Evolutionary conservation across 1,284 basidiomycete genomes (phyloP).

Genomic region (Cutaneotrichosporon sp.): DNA sequence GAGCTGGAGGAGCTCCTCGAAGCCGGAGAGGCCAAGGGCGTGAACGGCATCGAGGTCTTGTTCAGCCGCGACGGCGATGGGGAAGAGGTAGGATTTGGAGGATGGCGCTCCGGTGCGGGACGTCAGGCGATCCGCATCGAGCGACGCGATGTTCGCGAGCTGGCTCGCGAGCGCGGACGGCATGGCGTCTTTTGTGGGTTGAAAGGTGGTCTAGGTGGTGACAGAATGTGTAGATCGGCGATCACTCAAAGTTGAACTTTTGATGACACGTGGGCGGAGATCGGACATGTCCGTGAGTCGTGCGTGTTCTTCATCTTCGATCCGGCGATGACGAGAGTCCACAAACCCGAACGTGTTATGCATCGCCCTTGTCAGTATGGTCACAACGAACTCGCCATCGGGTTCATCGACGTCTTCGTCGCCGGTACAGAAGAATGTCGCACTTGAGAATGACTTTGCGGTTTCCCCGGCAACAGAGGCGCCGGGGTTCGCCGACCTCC

Average conservation of each 20-base stretch:
- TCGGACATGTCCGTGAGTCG: slow-evolving; percentile 9
- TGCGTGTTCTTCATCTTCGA: neutral
- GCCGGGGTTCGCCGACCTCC: slow-evolving; percentile 39
- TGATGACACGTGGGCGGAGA: slow-evolving; percentile 23
- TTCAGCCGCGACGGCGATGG: slow-evolving; percentile 70
- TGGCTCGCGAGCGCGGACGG: slow-evolving; percentile 78
- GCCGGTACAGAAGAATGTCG: slow-evolving; percentile 7
- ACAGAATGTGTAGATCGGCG: neutral
- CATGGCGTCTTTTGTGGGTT: slow-evolving; percentile 18
- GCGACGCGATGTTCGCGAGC: slow-evolving; percentile 73
- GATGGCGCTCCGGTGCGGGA: slow-evolving; percentile 57
- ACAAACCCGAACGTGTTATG: slow-evolving; percentile 7
- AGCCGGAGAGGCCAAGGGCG: slow-evolving; percentile 76
- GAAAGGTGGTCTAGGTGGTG: slow-evolving; percentile 1
- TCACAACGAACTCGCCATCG: slow-evolving; percentile 25
- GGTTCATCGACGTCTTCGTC: slow-evolving; percentile 18
- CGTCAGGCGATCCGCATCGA: slow-evolving; percentile 73
- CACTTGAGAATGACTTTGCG: neutral
- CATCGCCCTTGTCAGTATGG: slow-evolving; percentile 16
- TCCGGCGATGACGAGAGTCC: neutral
- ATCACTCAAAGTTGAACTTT: slow-evolving; percentile 17
- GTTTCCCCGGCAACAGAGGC: slow-evolving; percentile 5
- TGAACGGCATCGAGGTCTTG: slow-evolving; percentile 86
- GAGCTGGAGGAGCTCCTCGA: slow-evolving; percentile 66
- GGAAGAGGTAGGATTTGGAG: slow-evolving; percentile 80